Evolutionary conservation across 768 basidiomycete species (phyloP).

Genomic region (Ramaria sp.): DNA sequence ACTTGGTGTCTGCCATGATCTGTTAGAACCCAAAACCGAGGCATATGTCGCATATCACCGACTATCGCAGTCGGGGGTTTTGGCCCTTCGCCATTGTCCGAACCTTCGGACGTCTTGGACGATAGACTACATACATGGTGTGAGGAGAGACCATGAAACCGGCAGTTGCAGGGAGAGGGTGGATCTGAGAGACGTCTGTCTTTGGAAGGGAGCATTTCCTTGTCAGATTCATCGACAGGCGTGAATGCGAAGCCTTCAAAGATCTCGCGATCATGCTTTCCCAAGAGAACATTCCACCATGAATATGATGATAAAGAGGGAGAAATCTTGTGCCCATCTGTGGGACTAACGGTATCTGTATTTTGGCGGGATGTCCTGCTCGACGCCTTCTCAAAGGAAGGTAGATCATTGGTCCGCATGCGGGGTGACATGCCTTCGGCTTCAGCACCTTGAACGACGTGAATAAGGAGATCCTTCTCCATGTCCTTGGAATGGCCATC

Average conservation of each 20-base stretch:
- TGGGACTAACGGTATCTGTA: neutral
- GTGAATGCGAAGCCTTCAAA: constrained; percentile 48
- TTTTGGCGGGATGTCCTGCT: constrained; percentile 14
- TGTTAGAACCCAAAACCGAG: constrained; percentile 78
- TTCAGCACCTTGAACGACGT: constrained; percentile 62
- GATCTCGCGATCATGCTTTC: constrained; percentile 75
- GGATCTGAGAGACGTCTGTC: neutral
- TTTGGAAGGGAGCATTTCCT: neutral
- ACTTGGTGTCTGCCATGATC: constrained; percentile 67
- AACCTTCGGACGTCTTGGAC: constrained; percentile 15
- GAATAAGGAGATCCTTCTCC: constrained; percentile 53
- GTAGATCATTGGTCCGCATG: neutral
- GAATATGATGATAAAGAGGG: constrained; percentile 33
- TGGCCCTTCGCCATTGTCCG: constrained; percentile 24
- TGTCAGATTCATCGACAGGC: constrained; percentile 1
- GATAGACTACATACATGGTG: neutral
- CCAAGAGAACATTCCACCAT: constrained; percentile 78
- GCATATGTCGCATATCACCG: constrained; percentile 61
- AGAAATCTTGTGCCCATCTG: neutral
- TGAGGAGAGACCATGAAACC: neutral
- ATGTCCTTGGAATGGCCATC: constrained; percentile 18
- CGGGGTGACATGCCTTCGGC: constrained; percentile 26
- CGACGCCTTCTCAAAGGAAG: constrained; percentile 11
- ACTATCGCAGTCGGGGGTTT: constrained; percentile 45
- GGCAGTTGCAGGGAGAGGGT: neutral